Evolutionary conservation across 2,329 filamentous ascomycete species (phyloP), one percentile per base, ranked within the genome.

Genomic region (Xylariaceae sp.): DNA sequence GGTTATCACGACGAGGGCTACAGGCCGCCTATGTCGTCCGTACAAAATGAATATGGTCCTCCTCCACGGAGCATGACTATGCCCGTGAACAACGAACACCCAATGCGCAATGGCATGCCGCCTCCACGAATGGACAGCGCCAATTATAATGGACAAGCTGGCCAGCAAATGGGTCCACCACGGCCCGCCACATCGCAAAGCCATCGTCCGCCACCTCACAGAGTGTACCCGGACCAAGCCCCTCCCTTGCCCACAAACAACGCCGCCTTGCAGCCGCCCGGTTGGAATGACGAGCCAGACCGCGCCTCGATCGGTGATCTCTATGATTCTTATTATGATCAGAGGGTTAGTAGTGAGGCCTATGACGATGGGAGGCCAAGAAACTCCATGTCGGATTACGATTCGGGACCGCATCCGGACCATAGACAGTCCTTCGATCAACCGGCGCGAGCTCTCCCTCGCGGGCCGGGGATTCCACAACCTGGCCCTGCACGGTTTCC

Each of bases 11-110:
- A 67, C 13, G 62, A 67, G 32, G 60, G 59, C 7, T 61, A 62
- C 26, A 55, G 56, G 11, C 55, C 55, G 17, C 55, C 63, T 13
- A 62, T 59, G 36, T 61, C 61, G 26, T 61, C 64, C 9, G 49
- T 48, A 7, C 53, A 55, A 43, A 61, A 67, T 27, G 63, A 66
- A 5, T 78, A 73, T 48, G 73, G 65, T 0, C 69, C 72, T 2
- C 74, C 73, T 7, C 54, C 62, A n/a, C 67, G 78, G 50, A 81
- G 76, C 41, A 75, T 73, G 69, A 82, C 78, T 4, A 76, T 80
- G 73, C 76, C 77, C 2, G 57, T 66, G 3, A 68, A 73, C 39
- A 65, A 70, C 9, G 52, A 56, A 15, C 50, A 65, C 23, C 31
- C 41, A 8, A 65, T 64, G 58, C 55, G 53, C 5, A 56, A 60